Conservation (phyloP, 1,139 yeast species). For the Kodamaea arcana region DNA sequence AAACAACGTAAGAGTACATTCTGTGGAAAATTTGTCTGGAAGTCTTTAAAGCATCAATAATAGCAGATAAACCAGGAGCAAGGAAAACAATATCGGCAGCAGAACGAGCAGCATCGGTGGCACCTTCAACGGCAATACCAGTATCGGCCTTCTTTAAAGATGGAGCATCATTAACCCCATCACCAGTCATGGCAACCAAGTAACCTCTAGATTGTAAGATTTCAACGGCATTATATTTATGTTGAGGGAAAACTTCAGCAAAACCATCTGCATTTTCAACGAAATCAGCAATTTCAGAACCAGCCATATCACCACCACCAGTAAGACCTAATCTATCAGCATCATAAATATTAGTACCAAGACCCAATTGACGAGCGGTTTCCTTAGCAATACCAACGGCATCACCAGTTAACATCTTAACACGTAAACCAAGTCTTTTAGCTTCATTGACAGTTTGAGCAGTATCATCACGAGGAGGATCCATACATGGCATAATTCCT, state of each 20-base stretch:
- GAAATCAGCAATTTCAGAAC: constrained; percentile 92
- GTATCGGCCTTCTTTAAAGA: constrained; percentile 95
- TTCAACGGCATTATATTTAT: constrained; percentile 89
- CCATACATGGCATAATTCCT: constrained; percentile 99
- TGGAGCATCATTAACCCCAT: constrained; percentile 97
- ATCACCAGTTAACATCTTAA: constrained; percentile 98
- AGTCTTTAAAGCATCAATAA: constrained; percentile 89
- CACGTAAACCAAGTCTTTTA: constrained; percentile 88
- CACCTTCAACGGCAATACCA: constrained; percentile 97
- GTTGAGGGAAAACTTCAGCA: constrained; percentile 97
- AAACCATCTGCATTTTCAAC: constrained; percentile 97
- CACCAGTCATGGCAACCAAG: constrained; percentile 98
- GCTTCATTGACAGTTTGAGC: constrained; percentile 95
- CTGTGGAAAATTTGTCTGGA: constrained; percentile 98
- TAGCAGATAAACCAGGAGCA: constrained; percentile 95
- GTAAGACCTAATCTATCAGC: constrained; percentile 96
- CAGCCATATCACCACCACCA: constrained; percentile 95
- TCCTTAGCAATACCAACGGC: constrained; percentile 99
- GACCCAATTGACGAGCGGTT: constrained; percentile 96
- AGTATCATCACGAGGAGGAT: constrained; percentile 98
- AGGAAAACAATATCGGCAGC: constrained; percentile 96
- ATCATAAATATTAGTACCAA: constrained; percentile 95
- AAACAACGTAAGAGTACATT: constrained; percentile 94
- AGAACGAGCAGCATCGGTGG: constrained; percentile 93
- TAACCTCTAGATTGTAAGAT: constrained; percentile 87